A percentile compares a stretch with the other conserved stretches of the same genome.
Conservation (phyloP, 2,329 filamentous ascomycete genomes). For the Decorospora gaudefroyi region DNA sequence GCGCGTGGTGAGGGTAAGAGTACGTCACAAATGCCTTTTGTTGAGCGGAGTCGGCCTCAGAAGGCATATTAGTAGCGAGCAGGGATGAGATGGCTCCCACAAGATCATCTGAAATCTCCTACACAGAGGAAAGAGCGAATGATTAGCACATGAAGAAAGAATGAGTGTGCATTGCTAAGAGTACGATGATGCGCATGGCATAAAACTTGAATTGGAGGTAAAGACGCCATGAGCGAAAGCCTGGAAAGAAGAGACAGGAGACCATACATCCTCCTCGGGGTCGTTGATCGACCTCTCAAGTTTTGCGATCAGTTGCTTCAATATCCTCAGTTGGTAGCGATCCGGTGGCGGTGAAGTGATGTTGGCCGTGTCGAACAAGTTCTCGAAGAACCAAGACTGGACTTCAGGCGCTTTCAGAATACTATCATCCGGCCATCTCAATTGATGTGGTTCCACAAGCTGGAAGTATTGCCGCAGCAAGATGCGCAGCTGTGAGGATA, state of each 20-base stretch:
- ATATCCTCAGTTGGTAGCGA: constrained; percentile 69
- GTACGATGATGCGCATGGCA: neutral
- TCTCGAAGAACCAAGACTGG: constrained; percentile 68
- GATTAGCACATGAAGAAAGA: constrained; percentile 28
- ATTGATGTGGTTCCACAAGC: constrained; percentile 62
- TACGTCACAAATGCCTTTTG: constrained; percentile 79
- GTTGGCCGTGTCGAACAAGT: constrained; percentile 66
- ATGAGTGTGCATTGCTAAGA: neutral
- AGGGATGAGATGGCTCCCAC: constrained; percentile 70
- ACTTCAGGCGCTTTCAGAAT: constrained; percentile 63
- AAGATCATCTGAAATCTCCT: constrained; percentile 85
- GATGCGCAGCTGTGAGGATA: constrained; percentile 27
- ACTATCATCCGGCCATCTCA: constrained; percentile 66
- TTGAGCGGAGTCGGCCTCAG: constrained; percentile 69
- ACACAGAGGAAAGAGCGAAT: constrained; percentile 29
- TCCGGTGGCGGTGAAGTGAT: constrained; percentile 65
- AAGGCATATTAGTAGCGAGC: constrained; percentile 65
- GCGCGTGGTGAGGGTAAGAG: constrained; percentile 40
- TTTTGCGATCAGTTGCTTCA: constrained; percentile 72
- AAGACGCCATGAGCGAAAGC: constrained; percentile 7
- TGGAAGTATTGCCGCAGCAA: constrained; percentile 81
- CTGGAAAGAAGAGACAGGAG: constrained; percentile 32
- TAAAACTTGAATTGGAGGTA: neutral
- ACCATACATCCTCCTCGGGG: constrained; percentile 84
- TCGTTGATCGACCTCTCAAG: constrained; percentile 77